Base-by-base conservation (phyloP, 495 filamentous ascomycete genomes). In the Thozetella sp. region DNA sequence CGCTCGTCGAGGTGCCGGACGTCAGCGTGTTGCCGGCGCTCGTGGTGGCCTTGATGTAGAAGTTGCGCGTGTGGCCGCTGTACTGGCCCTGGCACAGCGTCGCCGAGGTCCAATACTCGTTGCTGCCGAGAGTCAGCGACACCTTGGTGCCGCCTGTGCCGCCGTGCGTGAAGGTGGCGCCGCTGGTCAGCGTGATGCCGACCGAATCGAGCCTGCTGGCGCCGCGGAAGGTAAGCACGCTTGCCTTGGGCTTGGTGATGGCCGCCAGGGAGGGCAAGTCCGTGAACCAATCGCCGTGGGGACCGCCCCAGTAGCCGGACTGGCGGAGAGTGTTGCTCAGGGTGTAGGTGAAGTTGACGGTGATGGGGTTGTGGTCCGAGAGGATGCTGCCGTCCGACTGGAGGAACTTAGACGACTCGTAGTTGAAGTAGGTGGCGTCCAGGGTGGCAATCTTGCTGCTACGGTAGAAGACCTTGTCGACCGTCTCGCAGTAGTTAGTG, bases 391-490 rank as follows among this genome's bases (percentile, higher is more conserved):
- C 83, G 64, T 83, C 64, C 1, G 73, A 56, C 65, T 85, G 78
- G 1, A 85, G 67, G 68, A 88, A 89, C 20, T 67, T 67, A 11
- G 60, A 26, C 52, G 73, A 74, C 20, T 75, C 83, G 59, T 88
- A 88, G 55, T 65, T 63, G 63, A 79, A 85, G 25, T 65, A 64
- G 0, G 71, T 74, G 0, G 80, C 77, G 10, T 60, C 55, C 11
- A 88, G 65, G 0, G 64, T 65, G 0, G 86, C 60, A 0, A 83
- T 62, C 6, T 74, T 70, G 25, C 78, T 77, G 2, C 75, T 75
- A 12, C 86, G 77, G 67, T 86, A 87, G 52, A 87, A 76, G 45
- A 87, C 78, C 68, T 88, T 89, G 61, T 89, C 86, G 17, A 89
- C 82, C 1, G 79, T 82, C 71, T 88, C 86, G 66, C 86, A 89